These are phyloP conservation scores for Apiospora saccharicola DNA, from an alignment of 2,329 filamentous ascomycete genomes.

Conservation along the genomic window DNA sequence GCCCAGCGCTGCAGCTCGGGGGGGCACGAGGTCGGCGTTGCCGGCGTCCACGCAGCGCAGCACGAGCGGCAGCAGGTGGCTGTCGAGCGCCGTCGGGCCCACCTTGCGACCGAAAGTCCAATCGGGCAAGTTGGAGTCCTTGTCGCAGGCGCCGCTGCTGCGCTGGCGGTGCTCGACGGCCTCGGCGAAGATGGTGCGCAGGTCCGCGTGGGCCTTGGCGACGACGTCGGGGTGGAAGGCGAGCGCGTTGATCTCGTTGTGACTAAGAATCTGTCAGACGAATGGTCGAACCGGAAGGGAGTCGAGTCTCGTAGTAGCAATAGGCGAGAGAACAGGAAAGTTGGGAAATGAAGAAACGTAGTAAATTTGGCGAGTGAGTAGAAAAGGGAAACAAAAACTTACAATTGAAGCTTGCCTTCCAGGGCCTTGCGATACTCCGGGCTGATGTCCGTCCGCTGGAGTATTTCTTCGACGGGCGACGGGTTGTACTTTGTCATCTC, in stretches of 20 bases:
- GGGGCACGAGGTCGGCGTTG: constrained; percentile 29
- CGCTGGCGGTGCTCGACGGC: constrained; percentile 22
- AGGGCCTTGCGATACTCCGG: constrained; percentile 28
- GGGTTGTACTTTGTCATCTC: constrained; percentile 27
- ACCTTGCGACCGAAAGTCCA: constrained; percentile 27
- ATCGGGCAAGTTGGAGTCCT: background rate
- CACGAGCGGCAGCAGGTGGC: constrained; percentile 28
- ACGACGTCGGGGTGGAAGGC: constrained; percentile 27
- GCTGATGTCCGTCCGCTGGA: constrained; percentile 24
- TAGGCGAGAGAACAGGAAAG: background rate
- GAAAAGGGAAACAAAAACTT: background rate
- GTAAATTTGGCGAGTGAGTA: too few relatives aligned
- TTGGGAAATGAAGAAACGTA: background rate
- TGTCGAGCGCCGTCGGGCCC: constrained; percentile 28
- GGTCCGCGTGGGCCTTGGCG: constrained; percentile 23
- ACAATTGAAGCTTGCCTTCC: constrained; percentile 27
- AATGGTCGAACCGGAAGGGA: background rate
- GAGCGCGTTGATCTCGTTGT: constrained; percentile 25
- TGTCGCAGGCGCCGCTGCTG: constrained; percentile 15
- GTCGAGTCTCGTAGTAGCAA: background rate
- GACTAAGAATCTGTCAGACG: background rate
- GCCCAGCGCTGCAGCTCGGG: constrained; percentile 29
- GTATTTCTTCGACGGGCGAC: constrained; percentile 28
- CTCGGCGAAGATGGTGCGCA: constrained; percentile 25
- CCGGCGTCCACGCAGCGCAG: constrained; percentile 30